A percentile compares a stretch with the other conserved stretches of the same genome.
Conservation (phyloP, 306 rosid genomes). For the Cercis canadensis region DNA sequence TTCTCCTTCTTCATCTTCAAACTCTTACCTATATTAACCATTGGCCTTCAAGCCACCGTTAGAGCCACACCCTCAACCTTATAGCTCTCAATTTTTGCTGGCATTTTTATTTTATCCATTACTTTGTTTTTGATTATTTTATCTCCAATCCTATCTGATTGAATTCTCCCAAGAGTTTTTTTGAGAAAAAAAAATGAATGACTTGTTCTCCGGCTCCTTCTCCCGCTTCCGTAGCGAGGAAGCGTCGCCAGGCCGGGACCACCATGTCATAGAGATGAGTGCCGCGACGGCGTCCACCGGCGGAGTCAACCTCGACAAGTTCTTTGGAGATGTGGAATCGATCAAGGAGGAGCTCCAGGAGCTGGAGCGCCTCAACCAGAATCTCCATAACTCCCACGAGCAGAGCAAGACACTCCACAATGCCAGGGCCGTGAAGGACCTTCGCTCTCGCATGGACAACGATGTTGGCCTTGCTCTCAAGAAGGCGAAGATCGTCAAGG, state of each 20-base stretch:
- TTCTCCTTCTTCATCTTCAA: not conserved
- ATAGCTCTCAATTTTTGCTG: not conserved
- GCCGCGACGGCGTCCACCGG: conserved; percentile 23
- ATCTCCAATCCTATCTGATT: not conserved
- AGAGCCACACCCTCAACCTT: not conserved
- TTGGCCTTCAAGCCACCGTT: not conserved
- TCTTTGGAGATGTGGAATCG: conserved; percentile 80
- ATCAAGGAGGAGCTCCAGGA: conserved; percentile 86
- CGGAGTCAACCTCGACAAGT: conserved; percentile 71
- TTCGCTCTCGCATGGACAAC: conserved; percentile 85
- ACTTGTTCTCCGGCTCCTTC: conserved; percentile 79
- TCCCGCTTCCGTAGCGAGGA: conserved; percentile 68
- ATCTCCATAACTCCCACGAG: conserved; percentile 62
- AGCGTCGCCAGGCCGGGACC: conserved; percentile 49
- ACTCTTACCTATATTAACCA: not conserved
- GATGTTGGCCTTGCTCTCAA: conserved; percentile 79
- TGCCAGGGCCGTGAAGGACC: conserved; percentile 78
- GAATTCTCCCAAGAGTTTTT: not conserved
- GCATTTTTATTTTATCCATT: not conserved
- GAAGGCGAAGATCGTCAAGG: conserved; percentile 85
- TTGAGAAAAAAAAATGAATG: conserved; percentile 57
- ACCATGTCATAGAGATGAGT: conserved; percentile 79
- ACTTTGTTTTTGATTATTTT: not conserved
- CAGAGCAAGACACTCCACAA: conserved; percentile 86
- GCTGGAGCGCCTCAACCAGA: conserved; percentile 56